Conservation (phyloP, 2,329 filamentous ascomycete species). For the Tolypocladium guangdongense region DNA sequence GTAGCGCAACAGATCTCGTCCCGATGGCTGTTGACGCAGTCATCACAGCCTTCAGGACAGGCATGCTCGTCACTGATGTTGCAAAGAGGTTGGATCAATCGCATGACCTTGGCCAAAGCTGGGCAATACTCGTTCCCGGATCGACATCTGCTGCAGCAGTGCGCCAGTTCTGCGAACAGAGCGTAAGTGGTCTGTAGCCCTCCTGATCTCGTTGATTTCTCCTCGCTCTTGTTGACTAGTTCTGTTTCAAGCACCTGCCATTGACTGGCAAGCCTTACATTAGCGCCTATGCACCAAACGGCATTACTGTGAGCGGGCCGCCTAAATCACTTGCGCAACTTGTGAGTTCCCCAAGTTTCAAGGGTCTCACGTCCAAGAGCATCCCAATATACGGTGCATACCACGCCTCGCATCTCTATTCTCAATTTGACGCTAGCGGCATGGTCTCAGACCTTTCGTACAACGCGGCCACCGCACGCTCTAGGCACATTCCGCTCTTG, state of each 20-base stretch:
- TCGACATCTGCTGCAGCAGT: background rate
- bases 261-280: slow-evolving; percentile 2
- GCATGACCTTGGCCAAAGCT: background rate
- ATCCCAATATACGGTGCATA: slow-evolving; percentile 3
- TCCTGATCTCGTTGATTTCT: background rate
- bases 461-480: background rate
- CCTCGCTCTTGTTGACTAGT: background rate
- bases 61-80: slow-evolving; percentile 1
- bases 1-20: slow-evolving; percentile 2
- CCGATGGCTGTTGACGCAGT: slow-evolving; percentile 3
- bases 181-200: background rate
- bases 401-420: slow-evolving; percentile 4
- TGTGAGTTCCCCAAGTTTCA: slow-evolving; percentile 1
- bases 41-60: slow-evolving; percentile 2
- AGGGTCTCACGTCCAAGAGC: slow-evolving; percentile 1
- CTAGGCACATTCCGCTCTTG: background rate
- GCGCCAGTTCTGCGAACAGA: background rate
- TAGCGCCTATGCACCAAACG: slow-evolving; percentile 2
- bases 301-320: slow-evolving; percentile 4
- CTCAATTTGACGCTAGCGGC: background rate
- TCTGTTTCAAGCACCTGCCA: background rate
- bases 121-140: slow-evolving; percentile 2
- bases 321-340: slow-evolving; percentile 1
- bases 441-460: background rate
- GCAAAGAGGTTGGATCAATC: background rate